Base-by-base conservation (phyloP, 306 rosid species). In the Oxytropis ochrocephala region DNA sequence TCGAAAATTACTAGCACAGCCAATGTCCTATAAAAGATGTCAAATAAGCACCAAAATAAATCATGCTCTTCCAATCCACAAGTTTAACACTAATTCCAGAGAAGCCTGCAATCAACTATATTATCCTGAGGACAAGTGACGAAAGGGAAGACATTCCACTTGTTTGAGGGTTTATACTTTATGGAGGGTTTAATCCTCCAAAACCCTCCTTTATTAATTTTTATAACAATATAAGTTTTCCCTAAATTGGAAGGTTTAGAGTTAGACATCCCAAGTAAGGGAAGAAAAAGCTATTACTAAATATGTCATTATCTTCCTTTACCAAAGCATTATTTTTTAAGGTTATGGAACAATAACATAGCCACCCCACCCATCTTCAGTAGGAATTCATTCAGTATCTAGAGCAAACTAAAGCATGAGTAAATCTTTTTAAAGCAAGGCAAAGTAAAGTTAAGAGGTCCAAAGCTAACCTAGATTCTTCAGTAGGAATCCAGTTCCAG, bases 401-500 rank as follows among this genome's bases (percentile, higher is more conserved):
- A 24, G 2, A 24, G 29, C 29, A 21, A 21, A 21, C 24, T 21
- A 21, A 21, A 21, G 24, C 24, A 21, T 21, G 24, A 21, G 2
- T 21, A 21, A 21, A 21, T 21, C 24, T 21, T 36, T 9, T 36
- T 5, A 36, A 36, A 36, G 10, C 41, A 38, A 38, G 8, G 11
- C 8, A 38, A 38, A 38, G 11, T 0, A 0, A 38, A 7, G 43
- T 38, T 38, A 38, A 38, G 43, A 5, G 8, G 9, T 38, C 11
- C 11, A 11, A 7, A 8, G 8, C 43, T 38, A 38, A 89, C 97
- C 97, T 88, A 49, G 97, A 92, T 74, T 92, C 97, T 74, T 92
- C 92, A n/a, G 97, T 92, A 14, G 90, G 85, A 82, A 92, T 46
- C 97, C 96, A 92, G 66, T 80, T 92, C 97, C 97, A 92, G 77